Percentiles rank a stretch among this genome's conserved stretches.
Conservation (phyloP, 441 rosid genomes). For the Mallotus repandus region DNA sequence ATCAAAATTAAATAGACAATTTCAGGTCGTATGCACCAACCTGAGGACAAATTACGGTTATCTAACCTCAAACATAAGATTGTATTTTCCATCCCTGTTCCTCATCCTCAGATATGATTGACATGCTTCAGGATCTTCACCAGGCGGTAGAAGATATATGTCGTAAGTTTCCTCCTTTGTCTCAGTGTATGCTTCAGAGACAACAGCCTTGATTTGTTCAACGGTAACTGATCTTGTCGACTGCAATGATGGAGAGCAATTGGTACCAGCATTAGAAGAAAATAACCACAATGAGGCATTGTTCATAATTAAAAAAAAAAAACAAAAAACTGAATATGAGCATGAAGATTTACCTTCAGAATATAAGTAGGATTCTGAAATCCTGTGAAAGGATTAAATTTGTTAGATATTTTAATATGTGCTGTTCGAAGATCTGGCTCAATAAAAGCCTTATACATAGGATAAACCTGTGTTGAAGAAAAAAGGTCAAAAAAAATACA, state of each 20-base stretch:
- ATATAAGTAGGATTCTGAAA: slow-evolving; percentile 95
- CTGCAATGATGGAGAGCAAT: slow-evolving; percentile 48
- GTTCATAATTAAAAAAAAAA: not conserved
- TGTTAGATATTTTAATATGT: slow-evolving; percentile 87
- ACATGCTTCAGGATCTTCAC: slow-evolving; percentile 99
- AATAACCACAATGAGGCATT: not conserved
- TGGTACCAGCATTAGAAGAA: slow-evolving; percentile 23
- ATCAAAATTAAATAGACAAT: not conserved
- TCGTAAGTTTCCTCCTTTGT: slow-evolving; percentile 90
- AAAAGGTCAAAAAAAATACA: not conserved
- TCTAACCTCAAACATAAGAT: slow-evolving; percentile 94
- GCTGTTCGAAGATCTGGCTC: slow-evolving; percentile 98
- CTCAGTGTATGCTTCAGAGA: slow-evolving; percentile 62
- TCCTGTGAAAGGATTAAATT: slow-evolving; percentile 94
- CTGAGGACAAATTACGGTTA: slow-evolving; percentile 25
- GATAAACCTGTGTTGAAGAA: slow-evolving; percentile 60
- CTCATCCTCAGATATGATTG: slow-evolving; percentile 98
- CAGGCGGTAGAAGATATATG: slow-evolving; percentile 97
- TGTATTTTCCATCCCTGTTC: slow-evolving; percentile 96
- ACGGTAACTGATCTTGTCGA: slow-evolving; percentile 66
- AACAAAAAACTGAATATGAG: slow-evolving; percentile 15
- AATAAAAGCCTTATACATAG: slow-evolving; percentile 98
- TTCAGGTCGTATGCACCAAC: slow-evolving; percentile 8
- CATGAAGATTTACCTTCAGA: slow-evolving; percentile 52
- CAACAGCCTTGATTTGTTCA: slow-evolving; percentile 73